Percentiles rank a stretch among this genome's conserved stretches.
Evolutionary conservation across 106 monocot genomes (phyloP).

Genomic region (Apostasia ramifera): DNA sequence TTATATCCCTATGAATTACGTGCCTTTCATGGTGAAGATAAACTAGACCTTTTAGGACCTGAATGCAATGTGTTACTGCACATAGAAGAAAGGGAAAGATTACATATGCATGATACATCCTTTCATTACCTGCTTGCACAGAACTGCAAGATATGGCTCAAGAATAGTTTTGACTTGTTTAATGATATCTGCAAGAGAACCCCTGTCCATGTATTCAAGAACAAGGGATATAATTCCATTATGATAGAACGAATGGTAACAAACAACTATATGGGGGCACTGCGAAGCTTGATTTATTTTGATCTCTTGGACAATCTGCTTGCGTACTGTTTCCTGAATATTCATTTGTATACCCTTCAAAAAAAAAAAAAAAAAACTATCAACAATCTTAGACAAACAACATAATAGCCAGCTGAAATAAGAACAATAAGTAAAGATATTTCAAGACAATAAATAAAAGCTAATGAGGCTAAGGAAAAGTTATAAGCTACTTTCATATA

Average conservation of each 20-base stretch:
- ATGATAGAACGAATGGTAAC: constrained; percentile 91
- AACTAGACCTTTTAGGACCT: constrained; percentile 85
- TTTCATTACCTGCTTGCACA: constrained; percentile 74
- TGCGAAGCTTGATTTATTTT: constrained; percentile 93
- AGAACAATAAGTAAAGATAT: background rate
- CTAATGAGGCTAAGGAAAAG: no score
- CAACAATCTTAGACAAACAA: background rate
- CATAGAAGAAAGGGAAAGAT: background rate
- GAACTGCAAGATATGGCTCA: constrained; percentile 92
- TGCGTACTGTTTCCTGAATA: constrained; percentile 81
- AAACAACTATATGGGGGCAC: constrained; percentile 77
- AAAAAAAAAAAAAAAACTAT: background rate
- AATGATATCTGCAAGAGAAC: constrained; percentile 84
- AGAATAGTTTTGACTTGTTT: constrained; percentile 91
- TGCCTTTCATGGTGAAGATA: constrained; percentile 92
- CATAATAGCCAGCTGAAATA: background rate
- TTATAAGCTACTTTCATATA: no score
- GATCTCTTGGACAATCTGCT: constrained; percentile 95
- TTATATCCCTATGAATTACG: constrained; percentile 94
- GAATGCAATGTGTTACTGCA: constrained; percentile 15
- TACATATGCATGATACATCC: background rate
- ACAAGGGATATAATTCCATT: constrained; percentile 96
- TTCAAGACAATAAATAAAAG: no score
- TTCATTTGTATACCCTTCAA: constrained; percentile 95
- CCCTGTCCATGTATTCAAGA: constrained; percentile 94